Percentiles rank a stretch among this genome's conserved stretches.
phyloP scores from a whole-genome alignment of 1,284 basidiomycete species.

The Ceratobasidium sp. region DNA sequence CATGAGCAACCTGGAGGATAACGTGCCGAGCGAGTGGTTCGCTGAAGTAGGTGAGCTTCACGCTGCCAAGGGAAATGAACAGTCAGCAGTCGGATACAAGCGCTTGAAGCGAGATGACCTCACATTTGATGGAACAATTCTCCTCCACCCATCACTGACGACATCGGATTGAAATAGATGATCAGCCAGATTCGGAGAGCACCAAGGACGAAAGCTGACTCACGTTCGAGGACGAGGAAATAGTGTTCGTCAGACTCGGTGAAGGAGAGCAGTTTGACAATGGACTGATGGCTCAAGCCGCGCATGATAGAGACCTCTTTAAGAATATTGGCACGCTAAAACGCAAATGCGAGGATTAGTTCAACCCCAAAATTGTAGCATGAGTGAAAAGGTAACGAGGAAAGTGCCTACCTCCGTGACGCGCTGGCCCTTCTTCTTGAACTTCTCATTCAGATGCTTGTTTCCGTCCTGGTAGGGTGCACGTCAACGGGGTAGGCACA shows the following conservation, averaged over 20 bases:
- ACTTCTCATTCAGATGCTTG: constrained; percentile 90
- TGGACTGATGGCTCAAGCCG: constrained; percentile 86
- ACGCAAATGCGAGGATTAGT: constrained; percentile 48
- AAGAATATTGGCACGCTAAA: constrained; percentile 98
- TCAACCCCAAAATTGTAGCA: constrained; percentile 46
- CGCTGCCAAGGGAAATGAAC: constrained; percentile 54
- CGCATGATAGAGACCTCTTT: constrained; percentile 99
- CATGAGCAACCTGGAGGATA: constrained; percentile 96
- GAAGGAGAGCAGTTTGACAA: constrained; percentile 90
- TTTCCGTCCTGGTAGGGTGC: constrained; percentile 74
- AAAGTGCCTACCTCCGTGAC: constrained; percentile 84
- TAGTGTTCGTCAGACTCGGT: constrained; percentile 93
- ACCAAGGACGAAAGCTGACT: constrained; percentile 51
- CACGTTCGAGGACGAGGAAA: constrained; percentile 92
- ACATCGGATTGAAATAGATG: constrained; percentile 23
- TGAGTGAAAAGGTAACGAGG: constrained; percentile 28
- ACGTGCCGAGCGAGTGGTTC: constrained; percentile 95
- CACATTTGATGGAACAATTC: constrained; percentile 98
- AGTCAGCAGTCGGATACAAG: constrained; percentile 27
- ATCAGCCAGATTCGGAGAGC: constrained; percentile 18
- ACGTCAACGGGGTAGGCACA: constrained; percentile 37
- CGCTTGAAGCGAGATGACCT: constrained; percentile 23
- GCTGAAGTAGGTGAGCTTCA: constrained; percentile 98
- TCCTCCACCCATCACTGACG: constrained; percentile 91
- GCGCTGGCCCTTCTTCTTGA: constrained; percentile 92